A percentile compares a stretch with the other conserved stretches of the same genome.
These are phyloP conservation scores for Nakazawaea laoshanensis DNA, from an alignment of 805 yeast genomes.

Conservation along the genomic window DNA sequence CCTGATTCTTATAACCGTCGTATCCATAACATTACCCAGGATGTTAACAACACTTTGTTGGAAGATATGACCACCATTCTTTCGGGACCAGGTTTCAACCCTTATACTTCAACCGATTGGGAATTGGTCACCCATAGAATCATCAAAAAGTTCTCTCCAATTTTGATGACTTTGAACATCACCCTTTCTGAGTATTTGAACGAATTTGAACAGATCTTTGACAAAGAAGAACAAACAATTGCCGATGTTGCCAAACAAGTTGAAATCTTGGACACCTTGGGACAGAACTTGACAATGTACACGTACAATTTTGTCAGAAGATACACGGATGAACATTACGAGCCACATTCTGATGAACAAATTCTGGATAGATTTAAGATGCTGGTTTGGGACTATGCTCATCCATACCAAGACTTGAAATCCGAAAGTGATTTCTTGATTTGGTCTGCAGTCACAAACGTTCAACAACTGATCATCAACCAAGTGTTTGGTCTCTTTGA, in stretches of 20 bases:
- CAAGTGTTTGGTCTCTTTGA: constrained; percentile 27
- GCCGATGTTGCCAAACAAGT: background rate
- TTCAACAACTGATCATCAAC: constrained; percentile 28
- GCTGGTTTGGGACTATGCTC: constrained; percentile 39
- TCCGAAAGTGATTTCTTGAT: constrained; percentile 37
- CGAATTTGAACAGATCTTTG: constrained; percentile 2
- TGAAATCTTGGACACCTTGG: constrained; percentile 10
- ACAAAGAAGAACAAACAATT: constrained; percentile 1
- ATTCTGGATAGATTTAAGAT: constrained; percentile 20
- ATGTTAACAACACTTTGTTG: constrained; percentile 25
- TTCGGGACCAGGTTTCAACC: constrained; percentile 24
- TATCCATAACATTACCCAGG: constrained; percentile 26
- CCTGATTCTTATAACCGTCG: constrained; percentile 39
- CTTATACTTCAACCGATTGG: constrained; percentile 44
- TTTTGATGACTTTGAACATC: constrained; percentile 30
- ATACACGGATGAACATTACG: constrained; percentile 21
- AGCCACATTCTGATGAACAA: constrained; percentile 11
- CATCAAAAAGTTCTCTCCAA: constrained; percentile 45
- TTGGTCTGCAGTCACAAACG: constrained; percentile 36
- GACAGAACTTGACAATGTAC: constrained; percentile 27
- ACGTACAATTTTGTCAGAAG: constrained; percentile 39
- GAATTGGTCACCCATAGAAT: constrained; percentile 39
- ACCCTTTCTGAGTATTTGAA: constrained; percentile 19
- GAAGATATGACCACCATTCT: constrained; percentile 22
- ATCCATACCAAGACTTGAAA: constrained; percentile 28